Conservation (phyloP, 176 grass and related monocot species). For the Themeda triandra region DNA sequence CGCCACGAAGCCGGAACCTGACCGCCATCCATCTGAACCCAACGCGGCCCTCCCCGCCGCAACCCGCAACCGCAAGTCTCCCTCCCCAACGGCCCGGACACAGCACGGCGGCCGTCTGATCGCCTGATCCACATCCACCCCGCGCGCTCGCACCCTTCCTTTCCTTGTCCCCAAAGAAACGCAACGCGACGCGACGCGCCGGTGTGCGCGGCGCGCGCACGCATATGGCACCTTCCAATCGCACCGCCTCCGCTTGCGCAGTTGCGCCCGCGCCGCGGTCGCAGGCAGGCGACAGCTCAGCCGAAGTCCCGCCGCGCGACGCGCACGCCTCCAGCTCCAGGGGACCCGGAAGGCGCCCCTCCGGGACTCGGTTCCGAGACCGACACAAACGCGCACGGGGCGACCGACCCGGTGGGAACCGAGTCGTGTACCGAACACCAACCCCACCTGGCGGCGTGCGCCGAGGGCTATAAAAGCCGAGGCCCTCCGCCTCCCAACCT, state of each 20-base stretch:
- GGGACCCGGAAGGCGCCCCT: no score
- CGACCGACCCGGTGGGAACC: background rate
- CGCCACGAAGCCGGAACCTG: background rate
- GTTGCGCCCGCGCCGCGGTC: no score
- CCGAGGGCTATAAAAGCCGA: constrained; percentile 29
- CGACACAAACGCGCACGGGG: background rate
- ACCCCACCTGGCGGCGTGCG: background rate
- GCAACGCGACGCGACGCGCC: no score
- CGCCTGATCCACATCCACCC: no score
- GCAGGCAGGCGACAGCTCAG: background rate
- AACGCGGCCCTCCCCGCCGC: background rate
- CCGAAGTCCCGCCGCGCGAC: background rate
- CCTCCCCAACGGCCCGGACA: background rate
- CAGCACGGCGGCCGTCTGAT: no score
- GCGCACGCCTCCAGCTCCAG: no score
- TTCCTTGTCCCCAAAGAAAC: background rate
- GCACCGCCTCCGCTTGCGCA: background rate
- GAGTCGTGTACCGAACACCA: background rate
- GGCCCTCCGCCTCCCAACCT: background rate
- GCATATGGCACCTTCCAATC: background rate
- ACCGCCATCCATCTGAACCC: constrained; percentile 9
- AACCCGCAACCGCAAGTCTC: constrained; percentile 1
- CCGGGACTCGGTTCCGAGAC: background rate
- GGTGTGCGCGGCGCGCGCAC: background rate
- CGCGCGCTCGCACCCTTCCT: no score